These are phyloP conservation scores for Epicoccum nigrum DNA, from an alignment of 2,329 filamentous ascomycete genomes.

Conservation along the genomic window DNA sequence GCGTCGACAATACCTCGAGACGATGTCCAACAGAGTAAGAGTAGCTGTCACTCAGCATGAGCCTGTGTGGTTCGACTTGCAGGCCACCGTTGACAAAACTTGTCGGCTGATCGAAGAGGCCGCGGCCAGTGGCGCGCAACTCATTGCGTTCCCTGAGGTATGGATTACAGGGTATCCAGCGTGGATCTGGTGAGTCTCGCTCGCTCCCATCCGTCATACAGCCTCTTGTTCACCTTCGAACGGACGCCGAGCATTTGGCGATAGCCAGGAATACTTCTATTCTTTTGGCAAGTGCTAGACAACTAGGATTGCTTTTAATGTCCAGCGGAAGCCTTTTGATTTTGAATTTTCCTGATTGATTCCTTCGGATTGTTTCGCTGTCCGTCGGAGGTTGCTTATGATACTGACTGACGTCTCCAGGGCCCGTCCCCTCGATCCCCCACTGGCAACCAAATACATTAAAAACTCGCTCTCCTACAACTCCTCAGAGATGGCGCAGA, in stretches of 20 bases:
- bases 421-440: conserved; percentile 51
- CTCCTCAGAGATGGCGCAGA: conserved; percentile 52
- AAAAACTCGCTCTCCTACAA: conserved; percentile 52
- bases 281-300: too few relatives aligned
- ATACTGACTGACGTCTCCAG: conserved; percentile 29
- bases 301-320: too few relatives aligned
- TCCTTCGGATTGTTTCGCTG: too few relatives aligned
- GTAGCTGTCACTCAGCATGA: conserved; percentile 64
- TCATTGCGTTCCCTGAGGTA: conserved; percentile 58
- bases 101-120: conserved; percentile 63
- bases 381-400: too few relatives aligned
- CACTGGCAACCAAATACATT: conserved; percentile 50
- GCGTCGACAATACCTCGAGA: background rate
- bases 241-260: too few relatives aligned
- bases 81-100: conserved; percentile 62
- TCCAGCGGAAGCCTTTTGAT: too few relatives aligned
- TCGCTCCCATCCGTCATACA: too few relatives aligned
- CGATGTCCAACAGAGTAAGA: conserved; percentile 12
- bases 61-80: conserved; percentile 65
- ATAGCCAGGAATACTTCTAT: too few relatives aligned
- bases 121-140: conserved; percentile 58
- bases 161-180: conserved; percentile 55
- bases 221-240: too few relatives aligned
- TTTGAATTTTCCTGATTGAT: too few relatives aligned
- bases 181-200: conserved; percentile 52